Conservation (phyloP, 1,139 yeast species). For the Kodamaea sp. region DNA sequence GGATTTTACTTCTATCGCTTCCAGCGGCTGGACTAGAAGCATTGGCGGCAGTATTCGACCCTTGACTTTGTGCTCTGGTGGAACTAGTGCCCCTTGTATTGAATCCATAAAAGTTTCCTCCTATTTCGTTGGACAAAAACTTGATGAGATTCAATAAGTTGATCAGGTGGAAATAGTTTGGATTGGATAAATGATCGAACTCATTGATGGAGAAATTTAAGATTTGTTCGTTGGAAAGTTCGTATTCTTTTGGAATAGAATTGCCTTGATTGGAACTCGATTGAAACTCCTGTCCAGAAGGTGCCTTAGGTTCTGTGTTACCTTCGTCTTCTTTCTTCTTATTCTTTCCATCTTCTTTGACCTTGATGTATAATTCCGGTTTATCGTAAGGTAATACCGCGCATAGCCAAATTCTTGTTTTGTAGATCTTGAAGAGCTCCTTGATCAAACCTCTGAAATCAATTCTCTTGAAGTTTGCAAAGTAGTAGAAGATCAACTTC, state of each 20-base stretch:
- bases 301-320: constrained; percentile 8
- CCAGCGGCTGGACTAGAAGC: neutral
- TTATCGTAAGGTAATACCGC: constrained; percentile 59
- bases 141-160: constrained; percentile 40
- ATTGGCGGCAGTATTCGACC: neutral
- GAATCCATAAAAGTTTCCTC: constrained; percentile 48
- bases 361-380: constrained; percentile 31
- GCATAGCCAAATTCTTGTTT: constrained; percentile 97
- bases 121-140: constrained; percentile 33
- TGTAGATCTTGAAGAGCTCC: constrained; percentile 88
- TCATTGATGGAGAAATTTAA: constrained; percentile 42
- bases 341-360: constrained; percentile 4
- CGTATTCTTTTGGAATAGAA: constrained; percentile 43
- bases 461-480: constrained; percentile 73
- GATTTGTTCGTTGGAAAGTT: constrained; percentile 43
- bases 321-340: constrained; percentile 9
- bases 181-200: constrained; percentile 33
- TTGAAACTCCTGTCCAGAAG: too few species aligned
- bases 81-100: constrained; percentile 17
- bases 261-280: neutral
- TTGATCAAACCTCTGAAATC: constrained; percentile 92
- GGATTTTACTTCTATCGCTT: constrained; percentile 15
- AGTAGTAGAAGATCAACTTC: constrained; percentile 87
- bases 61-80: neutral
- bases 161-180: constrained; percentile 47